Evolutionary conservation across 2,329 filamentous ascomycete species (phyloP).

Genomic region (Epichloe glyceriae): DNA sequence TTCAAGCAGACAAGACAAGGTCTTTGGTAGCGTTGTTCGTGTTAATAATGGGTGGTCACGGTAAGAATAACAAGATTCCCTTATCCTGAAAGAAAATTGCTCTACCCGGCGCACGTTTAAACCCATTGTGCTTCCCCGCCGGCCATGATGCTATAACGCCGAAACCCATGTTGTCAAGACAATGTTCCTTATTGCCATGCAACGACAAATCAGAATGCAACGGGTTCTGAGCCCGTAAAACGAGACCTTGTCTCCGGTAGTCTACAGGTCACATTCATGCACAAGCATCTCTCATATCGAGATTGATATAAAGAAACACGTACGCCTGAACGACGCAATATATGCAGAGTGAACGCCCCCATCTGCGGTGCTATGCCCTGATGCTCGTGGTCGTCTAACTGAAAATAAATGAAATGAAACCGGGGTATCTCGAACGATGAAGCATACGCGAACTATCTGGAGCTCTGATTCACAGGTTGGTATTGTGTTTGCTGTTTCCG

Average conservation of each 20-base stretch:
- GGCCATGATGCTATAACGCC: conserved; percentile 9
- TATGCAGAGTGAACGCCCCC: background rate
- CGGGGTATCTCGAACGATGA: conserved; percentile 8
- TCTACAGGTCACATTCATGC: background rate
- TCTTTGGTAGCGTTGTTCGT: background rate
- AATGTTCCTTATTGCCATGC: conserved; percentile 2
- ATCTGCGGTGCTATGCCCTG: background rate
- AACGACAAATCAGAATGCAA: background rate
- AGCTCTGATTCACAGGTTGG: conserved; percentile 23
- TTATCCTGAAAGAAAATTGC: conserved; percentile 7
- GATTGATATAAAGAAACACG: background rate
- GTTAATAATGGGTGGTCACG: background rate
- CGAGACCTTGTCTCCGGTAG: background rate
- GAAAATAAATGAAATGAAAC: conserved; percentile 3
- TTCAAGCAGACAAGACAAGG: background rate
- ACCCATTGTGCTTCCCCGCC: background rate
- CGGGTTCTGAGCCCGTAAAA: background rate
- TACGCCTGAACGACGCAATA: background rate
- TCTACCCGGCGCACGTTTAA: background rate
- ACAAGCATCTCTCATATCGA: background rate
- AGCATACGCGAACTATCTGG: conserved; percentile 9
- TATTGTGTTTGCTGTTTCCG: conserved; percentile 19
- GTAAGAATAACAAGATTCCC: conserved; percentile 4
- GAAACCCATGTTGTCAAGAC: conserved; percentile 5
- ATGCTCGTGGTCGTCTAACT: background rate